Base-by-base conservation (phyloP, 2,329 filamentous ascomycete species). In the Hypoxylon sp. region DNA sequence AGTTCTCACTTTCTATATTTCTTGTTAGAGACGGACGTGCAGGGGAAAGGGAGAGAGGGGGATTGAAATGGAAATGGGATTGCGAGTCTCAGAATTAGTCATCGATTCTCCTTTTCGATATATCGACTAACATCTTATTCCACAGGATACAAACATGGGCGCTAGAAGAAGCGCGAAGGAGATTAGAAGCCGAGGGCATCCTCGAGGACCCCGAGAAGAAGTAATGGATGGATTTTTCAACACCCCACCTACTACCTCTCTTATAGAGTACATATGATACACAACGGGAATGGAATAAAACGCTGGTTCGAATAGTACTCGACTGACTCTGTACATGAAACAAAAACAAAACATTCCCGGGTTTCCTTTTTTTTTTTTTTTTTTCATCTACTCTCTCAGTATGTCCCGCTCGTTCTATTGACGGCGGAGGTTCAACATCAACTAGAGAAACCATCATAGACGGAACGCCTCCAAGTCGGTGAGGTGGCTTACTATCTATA, bases 141-240 rank as follows among this genome's bases (percentile, higher is more conserved):
- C 50, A 55, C 66, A 99, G 94, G 73, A 97, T 99, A 84, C 94
- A 97, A 80, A 97, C 93, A 46, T 99, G 94, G 94, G 94, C 94
- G 58, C 85, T 99, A 31, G 94, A 99, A 77, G 94, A 99, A 78
- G 94, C 94, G 43, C 84, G 94, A 69, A 84, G 94, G 78, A 84
- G 94, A 78, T 86, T 99, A 82, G 94, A 99, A 78, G 89, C 86
- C 54, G 94, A 99, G 79, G 94, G 94, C 53, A 92, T 97, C 69
- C 77, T 97, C 69, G 84, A 90, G 68, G 93, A 97, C 67, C 88
- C 82, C 51, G 80, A 85, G 72, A 81, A 83, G 76, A 81, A 82
- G 71, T 60, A 49, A 50, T 49, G 36, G 38, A 51, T 38, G 11
- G 26, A 16, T 4, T 4, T 9, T 7, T 30, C 7, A 9, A 8